Evolutionary conservation across 768 basidiomycete species (phyloP).

Genomic region (Tulasnella sp.): DNA sequence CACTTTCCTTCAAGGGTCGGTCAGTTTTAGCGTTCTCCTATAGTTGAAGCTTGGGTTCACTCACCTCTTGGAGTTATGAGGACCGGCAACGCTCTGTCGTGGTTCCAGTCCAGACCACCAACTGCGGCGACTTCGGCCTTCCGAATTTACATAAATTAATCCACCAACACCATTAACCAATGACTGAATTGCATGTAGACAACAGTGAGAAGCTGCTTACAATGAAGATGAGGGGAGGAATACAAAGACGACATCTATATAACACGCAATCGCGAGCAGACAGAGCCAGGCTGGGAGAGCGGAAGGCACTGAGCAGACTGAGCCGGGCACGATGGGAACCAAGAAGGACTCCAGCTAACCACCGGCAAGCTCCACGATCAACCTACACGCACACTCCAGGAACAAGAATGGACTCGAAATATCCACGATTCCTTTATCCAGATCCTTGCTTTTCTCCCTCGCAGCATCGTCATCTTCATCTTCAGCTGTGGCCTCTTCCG

Average conservation of each 20-base stretch:
- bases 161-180: too few species aligned
- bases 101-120: too few species aligned
- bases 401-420: constrained; percentile 74
- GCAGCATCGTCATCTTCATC: constrained; percentile 61
- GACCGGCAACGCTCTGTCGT: too few species aligned
- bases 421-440: constrained; percentile 29
- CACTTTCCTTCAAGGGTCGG: too few species aligned
- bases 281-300: background rate
- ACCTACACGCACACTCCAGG: constrained; percentile 88
- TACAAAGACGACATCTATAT: background rate
- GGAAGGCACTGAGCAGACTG: background rate
- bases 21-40: too few species aligned
- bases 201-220: too few species aligned
- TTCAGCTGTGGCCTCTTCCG: constrained; percentile 26
- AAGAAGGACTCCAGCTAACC: constrained; percentile 27
- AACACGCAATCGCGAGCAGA: background rate
- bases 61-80: too few species aligned
- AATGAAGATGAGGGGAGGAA: background rate
- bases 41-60: too few species aligned
- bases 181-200: too few species aligned
- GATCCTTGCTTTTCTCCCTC: constrained; percentile 22
- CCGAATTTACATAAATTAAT: too few species aligned
- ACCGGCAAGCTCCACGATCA: constrained; percentile 90
- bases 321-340: background rate
- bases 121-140: too few species aligned